A percentile compares a stretch with the other conserved stretches of the same genome.
phyloP scores from a whole-genome alignment of 208 protist species.

The Acanthamoeba sp. region DNA sequence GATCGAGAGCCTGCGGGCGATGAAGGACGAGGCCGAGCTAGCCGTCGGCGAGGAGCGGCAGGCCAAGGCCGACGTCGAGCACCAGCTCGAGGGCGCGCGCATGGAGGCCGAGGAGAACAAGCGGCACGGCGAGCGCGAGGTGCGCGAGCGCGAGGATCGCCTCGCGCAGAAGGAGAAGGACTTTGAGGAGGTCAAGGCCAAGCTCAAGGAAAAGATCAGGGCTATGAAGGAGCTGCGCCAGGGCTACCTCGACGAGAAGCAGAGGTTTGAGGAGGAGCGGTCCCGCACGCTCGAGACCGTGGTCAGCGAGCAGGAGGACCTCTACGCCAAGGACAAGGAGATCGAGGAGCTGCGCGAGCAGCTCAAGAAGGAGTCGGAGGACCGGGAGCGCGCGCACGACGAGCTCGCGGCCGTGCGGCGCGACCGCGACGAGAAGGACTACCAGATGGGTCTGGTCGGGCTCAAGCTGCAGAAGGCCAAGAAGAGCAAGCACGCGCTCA shows the following conservation, averaged over 20 bases:
- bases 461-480: conserved; percentile 38
- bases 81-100: neutral
- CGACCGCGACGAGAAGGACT: conserved; percentile 16
- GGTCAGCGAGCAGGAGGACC: neutral
- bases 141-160: neutral
- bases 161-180: neutral
- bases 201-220: conserved; percentile 7
- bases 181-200: neutral
- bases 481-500: neutral
- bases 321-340: neutral
- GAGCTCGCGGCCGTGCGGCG: neutral
- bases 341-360: neutral
- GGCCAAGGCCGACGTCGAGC: neutral
- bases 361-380: neutral
- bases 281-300: conserved; percentile 10
- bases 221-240: neutral
- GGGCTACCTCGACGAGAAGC: conserved; percentile 43
- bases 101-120: neutral
- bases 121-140: neutral
- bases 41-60: neutral
- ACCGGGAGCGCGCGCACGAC: neutral
- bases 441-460: conserved; percentile 4
- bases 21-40: neutral
- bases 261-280: conserved; percentile 21
- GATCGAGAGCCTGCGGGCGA: neutral